Conservation (phyloP, 179 eudicot genomes). For the Camellia oleifera region DNA sequence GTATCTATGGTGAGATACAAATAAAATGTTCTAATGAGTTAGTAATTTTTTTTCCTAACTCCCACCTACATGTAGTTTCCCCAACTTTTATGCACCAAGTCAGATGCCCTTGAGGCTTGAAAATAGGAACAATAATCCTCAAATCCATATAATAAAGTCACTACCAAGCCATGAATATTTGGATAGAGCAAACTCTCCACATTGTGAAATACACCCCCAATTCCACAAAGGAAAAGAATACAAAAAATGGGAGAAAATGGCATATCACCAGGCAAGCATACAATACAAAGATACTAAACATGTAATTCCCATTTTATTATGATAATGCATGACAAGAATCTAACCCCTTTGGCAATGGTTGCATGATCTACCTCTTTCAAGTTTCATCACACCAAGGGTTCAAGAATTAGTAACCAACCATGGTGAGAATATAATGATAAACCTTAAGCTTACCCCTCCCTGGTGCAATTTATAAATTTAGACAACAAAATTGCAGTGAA, state of each 20-base stretch:
- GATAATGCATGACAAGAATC: background rate
- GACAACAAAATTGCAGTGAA: background rate
- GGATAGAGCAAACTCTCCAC: background rate
- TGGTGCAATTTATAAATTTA: no score
- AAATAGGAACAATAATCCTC: background rate
- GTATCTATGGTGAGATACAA: no score
- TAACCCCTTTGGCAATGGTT: background rate
- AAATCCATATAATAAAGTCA: background rate
- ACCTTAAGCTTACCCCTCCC: background rate
- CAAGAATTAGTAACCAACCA: background rate
- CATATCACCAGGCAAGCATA: background rate
- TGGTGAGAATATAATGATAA: background rate
- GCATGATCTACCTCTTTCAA: background rate
- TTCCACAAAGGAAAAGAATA: background rate
- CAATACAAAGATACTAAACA: background rate
- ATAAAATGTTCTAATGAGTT: no score
- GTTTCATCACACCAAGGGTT: background rate
- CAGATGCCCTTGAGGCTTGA: no score
- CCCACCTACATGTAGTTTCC: no score
- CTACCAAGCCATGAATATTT: background rate
- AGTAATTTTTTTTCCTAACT: no score
- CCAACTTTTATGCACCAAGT: no score
- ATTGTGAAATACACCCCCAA: background rate
- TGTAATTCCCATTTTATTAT: background rate
- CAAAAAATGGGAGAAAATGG: background rate